A percentile compares a stretch with the other conserved stretches of the same genome.
Conservation (phyloP, 1,284 basidiomycete genomes). For the Xerocomus minutiporus region DNA sequence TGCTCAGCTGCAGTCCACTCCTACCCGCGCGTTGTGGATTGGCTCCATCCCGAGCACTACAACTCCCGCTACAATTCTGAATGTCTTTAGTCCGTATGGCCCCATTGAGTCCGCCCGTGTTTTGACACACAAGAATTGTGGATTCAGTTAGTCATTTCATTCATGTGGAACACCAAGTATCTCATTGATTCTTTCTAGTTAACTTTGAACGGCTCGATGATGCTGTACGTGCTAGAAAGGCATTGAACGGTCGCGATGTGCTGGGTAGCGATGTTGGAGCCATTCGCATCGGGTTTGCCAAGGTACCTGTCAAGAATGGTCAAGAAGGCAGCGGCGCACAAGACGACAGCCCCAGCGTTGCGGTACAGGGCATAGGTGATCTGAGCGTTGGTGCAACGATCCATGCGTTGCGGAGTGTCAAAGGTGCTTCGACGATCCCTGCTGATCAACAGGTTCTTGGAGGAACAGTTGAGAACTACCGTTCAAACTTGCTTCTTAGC, state of each 20-base stretch:
- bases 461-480: slow-evolving; percentile 89
- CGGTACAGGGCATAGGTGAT: slow-evolving; percentile 75
- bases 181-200: slow-evolving; percentile 43
- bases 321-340: slow-evolving; percentile 58
- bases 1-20: slow-evolving; percentile 79
- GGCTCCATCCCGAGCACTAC: slow-evolving; percentile 92
- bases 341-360: slow-evolving; percentile 59
- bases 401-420: slow-evolving; percentile 77
- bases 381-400: slow-evolving; percentile 80
- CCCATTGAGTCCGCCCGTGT: slow-evolving; percentile 96
- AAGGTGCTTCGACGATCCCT: slow-evolving; percentile 82
- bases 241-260: slow-evolving; percentile 91
- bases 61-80: slow-evolving; percentile 87
- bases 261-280: slow-evolving; percentile 93
- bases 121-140: slow-evolving; percentile 95
- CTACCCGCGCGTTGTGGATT: slow-evolving; percentile 93
- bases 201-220: slow-evolving; percentile 98
- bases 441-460: slow-evolving; percentile 89
- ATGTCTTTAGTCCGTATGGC: slow-evolving; percentile 93
- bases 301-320: slow-evolving; percentile 85
- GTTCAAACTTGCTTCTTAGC: slow-evolving; percentile 85
- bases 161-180: background rate
- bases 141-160: slow-evolving; percentile 65
- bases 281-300: slow-evolving; percentile 94
- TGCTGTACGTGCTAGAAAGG: slow-evolving; percentile 90